These are phyloP conservation scores for Starmerella riodocensis DNA, from an alignment of 805 yeast genomes.

Conservation along the genomic window DNA sequence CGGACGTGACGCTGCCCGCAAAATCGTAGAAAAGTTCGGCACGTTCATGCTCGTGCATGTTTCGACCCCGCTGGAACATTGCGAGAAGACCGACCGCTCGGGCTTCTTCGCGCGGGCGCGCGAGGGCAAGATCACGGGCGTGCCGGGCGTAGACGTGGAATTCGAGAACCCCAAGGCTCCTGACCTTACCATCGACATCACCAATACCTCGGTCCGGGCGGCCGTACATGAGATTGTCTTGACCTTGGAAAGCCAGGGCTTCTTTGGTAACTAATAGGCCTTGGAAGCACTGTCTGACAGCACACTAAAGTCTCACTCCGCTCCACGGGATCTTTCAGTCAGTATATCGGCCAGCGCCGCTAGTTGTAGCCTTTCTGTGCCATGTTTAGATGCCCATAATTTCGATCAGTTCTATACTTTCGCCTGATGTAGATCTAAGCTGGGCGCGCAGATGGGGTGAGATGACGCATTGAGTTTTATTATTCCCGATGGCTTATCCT, in stretches of 20 bases:
- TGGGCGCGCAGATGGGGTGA: too few species aligned
- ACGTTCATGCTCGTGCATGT: slow-evolving; percentile 41
- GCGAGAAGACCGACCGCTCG: slow-evolving; percentile 37
- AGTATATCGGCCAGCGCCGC: too few species aligned
- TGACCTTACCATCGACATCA: slow-evolving; percentile 44
- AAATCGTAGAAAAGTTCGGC: slow-evolving; percentile 37
- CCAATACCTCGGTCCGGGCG: slow-evolving; percentile 46
- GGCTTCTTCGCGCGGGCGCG: slow-evolving; percentile 38
- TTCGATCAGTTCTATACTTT: too few species aligned
- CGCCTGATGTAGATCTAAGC: too few species aligned
- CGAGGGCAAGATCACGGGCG: slow-evolving; percentile 36
- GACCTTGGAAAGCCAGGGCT: slow-evolving; percentile 71
- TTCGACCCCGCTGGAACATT: slow-evolving; percentile 36
- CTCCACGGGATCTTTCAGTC: too few species aligned
- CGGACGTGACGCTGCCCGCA: slow-evolving; percentile 34
- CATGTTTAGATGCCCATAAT: too few species aligned
- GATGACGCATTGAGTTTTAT: too few species aligned
- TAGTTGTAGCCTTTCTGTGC: too few species aligned
- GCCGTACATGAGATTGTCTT: slow-evolving; percentile 63
- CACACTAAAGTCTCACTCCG: not conserved
- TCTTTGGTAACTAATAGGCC: slow-evolving; percentile 34
- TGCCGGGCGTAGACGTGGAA: slow-evolving; percentile 36
- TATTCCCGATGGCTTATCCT: too few species aligned
- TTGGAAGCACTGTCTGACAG: too few species aligned
- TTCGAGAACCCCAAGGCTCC: slow-evolving; percentile 40